Evolutionary conservation across 2,329 filamentous ascomycete species (phyloP).

Genomic region (Fusarium solani-melongenae): DNA sequence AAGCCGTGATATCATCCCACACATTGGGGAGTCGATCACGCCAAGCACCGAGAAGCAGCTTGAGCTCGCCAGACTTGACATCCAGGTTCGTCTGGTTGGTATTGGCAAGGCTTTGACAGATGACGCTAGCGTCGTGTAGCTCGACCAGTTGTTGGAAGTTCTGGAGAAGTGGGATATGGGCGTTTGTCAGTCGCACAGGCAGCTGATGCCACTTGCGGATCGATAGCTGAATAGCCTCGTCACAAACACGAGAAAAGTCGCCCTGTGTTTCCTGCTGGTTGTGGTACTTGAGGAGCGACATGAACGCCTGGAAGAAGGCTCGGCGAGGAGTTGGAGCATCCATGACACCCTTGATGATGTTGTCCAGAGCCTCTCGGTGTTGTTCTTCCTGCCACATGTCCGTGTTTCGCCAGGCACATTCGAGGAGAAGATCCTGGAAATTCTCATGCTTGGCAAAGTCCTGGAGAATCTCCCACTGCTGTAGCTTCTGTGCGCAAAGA

Average conservation of each 20-base stretch:
- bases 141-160: slow-evolving; percentile 99
- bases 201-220: slow-evolving; percentile 99
- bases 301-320: slow-evolving; percentile 98
- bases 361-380: slow-evolving; percentile 89
- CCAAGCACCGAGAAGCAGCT: slow-evolving; percentile 93
- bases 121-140: slow-evolving; percentile 95
- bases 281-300: slow-evolving; percentile 94
- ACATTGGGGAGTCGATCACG: slow-evolving; percentile 94
- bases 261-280: slow-evolving; percentile 81
- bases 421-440: slow-evolving; percentile 93
- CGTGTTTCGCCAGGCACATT: slow-evolving; percentile 94
- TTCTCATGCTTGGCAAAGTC: slow-evolving; percentile 99
- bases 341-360: slow-evolving; percentile 95
- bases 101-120: slow-evolving; percentile 87
- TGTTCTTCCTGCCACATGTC: slow-evolving; percentile 93
- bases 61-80: slow-evolving; percentile 93
- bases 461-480: slow-evolving; percentile 98
- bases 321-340: slow-evolving; percentile 94
- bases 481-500: slow-evolving; percentile 94
- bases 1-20: slow-evolving; percentile 99
- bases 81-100: slow-evolving; percentile 90
- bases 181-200: slow-evolving; percentile 91
- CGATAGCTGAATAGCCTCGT: slow-evolving; percentile 96
- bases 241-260: slow-evolving; percentile 90
- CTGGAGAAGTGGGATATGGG: slow-evolving; percentile 93